Percentiles rank a stretch among this genome's conserved stretches.
Conservation (phyloP, 208 protist species). For the Acanthamoeba rhysodes region DNA sequence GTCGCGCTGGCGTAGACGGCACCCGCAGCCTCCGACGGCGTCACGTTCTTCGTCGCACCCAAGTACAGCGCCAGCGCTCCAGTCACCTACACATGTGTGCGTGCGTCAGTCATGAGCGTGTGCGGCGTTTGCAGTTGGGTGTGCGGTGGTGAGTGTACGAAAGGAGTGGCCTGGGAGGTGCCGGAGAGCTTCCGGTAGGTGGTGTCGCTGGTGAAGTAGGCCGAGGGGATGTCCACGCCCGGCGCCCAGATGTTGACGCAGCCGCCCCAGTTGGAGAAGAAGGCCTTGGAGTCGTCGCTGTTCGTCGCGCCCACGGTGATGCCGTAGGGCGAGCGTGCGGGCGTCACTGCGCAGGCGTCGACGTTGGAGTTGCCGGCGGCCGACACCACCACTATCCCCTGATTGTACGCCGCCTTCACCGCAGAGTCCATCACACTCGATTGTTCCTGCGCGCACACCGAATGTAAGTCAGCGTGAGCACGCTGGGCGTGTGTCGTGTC, state of each 20-base stretch:
- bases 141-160: neutral
- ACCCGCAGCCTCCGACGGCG: constrained; percentile 5
- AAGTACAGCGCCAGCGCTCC: neutral
- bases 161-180: neutral
- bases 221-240: neutral
- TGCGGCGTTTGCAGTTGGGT: too few species aligned
- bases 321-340: neutral
- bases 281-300: neutral
- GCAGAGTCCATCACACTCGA: neutral
- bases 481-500: too few species aligned
- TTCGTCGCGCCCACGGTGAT: constrained; percentile 36
- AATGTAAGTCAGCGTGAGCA: too few species aligned
- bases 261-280: constrained; percentile 70
- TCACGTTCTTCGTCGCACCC: neutral
- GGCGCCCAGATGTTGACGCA: constrained; percentile 66
- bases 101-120: neutral
- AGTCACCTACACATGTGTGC: neutral
- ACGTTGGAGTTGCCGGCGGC: constrained; percentile 64
- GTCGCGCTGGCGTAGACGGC: constrained; percentile 33
- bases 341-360: constrained; percentile 40
- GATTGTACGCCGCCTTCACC: neutral
- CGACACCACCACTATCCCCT: neutral
- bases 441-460: neutral
- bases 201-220: neutral
- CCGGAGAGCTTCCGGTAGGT: neutral